These are phyloP conservation scores for Kodamaea jinghongensis DNA, from an alignment of 805 yeast species.

Conservation along the genomic window DNA sequence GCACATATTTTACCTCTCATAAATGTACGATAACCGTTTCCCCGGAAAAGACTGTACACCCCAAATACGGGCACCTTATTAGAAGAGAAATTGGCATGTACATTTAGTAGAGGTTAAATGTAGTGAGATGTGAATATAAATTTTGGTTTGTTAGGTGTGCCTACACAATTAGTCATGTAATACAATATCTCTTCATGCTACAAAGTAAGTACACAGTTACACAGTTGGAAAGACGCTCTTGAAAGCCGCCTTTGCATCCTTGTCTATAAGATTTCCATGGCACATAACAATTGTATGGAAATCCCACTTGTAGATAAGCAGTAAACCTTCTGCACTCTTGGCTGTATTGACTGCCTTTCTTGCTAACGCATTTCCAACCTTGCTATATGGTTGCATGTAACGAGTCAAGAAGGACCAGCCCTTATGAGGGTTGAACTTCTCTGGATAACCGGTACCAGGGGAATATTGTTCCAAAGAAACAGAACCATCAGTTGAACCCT, in stretches of 20 bases:
- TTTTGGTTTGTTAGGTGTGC: too few species aligned
- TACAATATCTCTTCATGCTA: too few species aligned
- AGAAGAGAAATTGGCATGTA: too few species aligned
- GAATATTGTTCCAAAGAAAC: slow-evolving; percentile 41
- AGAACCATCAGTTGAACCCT: slow-evolving; percentile 23
- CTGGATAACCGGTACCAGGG: slow-evolving; percentile 44
- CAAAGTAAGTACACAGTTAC: too few species aligned
- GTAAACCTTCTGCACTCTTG: slow-evolving; percentile 19
- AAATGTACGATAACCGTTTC: too few species aligned
- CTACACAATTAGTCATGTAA: too few species aligned
- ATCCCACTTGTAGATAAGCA: slow-evolving; percentile 23
- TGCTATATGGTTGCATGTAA: slow-evolving; percentile 40
- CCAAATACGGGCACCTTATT: too few species aligned
- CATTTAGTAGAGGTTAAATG: too few species aligned
- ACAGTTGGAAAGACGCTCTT: slow-evolving; percentile 3
- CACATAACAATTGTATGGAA: slow-evolving; percentile 24
- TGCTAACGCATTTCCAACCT: slow-evolving; percentile 30
- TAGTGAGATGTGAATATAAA: too few species aligned
- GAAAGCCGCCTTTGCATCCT: slow-evolving; percentile 24
- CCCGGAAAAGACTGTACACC: too few species aligned
- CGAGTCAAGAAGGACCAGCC: slow-evolving; percentile 44
- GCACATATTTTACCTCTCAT: too few species aligned
- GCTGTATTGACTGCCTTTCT: slow-evolving; percentile 20
- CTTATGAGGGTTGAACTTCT: slow-evolving; percentile 37
- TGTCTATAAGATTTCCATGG: slow-evolving; percentile 52